Evolutionary conservation across 441 rosid species (phyloP), one percentile per base, ranked within the genome.

Genomic region (Theobroma grandiflorum): DNA sequence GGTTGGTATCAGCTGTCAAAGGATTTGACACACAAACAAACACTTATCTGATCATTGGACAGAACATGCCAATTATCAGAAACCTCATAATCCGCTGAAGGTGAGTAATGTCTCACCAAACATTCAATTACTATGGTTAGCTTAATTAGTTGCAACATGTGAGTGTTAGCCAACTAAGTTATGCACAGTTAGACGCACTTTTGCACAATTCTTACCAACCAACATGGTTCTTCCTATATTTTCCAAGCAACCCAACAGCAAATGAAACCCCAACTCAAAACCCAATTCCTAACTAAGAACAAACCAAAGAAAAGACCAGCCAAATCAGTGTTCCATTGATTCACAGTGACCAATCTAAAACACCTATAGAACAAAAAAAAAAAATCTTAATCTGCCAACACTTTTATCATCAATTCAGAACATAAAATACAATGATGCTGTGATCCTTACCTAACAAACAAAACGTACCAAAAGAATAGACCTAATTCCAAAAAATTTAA

Each of bases 211-310:
- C 62, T 55, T 8, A 52, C 80, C 58, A 5, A 58, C 37, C 58
- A 11, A 58, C 26, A 52, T 71, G 14, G 8, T 22, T 76, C 53
- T 67, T 45, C 62, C 69, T 45, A 74, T 40, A 67, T 63, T 59
- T 75, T 62, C 40, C 45, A 45, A 63, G 77, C 76, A 72, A 80
- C 62, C 43, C 67, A 80, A 42, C 16, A 38, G 62, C 42, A 67
- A 43, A 75, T n/a, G 26, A 70, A 72, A 35, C 11, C 43, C 59
- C 64, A 47, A 20, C 38, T 37, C 78, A 40, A 57, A 75, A 70
- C 49, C 77, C 35, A 50, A 40, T 22, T 18, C 55, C 40, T 52
- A 62, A 69, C 61, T 18, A 69, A 69, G 20, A 74, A 40, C 12
- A 52, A 67, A 4, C 14, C 16, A 72, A 22, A 26, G 37, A 6